These are phyloP conservation scores for Coemansia sp. DNA, from an alignment of 192 early-diverging fungal species.

Conservation along the genomic window DNA sequence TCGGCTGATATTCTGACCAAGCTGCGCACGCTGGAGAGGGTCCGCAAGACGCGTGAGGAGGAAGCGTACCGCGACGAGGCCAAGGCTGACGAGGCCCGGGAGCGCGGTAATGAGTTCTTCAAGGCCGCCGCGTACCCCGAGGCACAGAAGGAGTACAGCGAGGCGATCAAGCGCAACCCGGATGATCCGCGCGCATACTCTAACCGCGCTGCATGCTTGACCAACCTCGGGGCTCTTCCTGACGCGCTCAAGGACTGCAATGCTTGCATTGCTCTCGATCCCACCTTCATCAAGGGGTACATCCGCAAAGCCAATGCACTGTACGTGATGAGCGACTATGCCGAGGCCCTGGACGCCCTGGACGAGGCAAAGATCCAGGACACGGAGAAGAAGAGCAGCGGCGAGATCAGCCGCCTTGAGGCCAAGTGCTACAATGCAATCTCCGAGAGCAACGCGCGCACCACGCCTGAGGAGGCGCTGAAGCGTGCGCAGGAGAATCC, in stretches of 20 bases:
- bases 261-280: constrained; percentile 80
- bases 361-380: constrained; percentile 78
- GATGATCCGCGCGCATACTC: constrained; percentile 87
- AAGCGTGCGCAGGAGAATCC: constrained; percentile 90
- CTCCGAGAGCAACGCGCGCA: constrained; percentile 56
- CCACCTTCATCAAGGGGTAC: constrained; percentile 91
- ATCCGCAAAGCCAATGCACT: constrained; percentile 93
- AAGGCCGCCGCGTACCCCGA: constrained; percentile 84
- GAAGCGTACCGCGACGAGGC: constrained; percentile 82
- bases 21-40: constrained; percentile 84
- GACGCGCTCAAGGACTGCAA: constrained; percentile 98
- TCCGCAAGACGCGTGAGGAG: constrained; percentile 76
- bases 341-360: constrained; percentile 79
- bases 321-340: constrained; percentile 86
- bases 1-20: constrained; percentile 89
- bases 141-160: constrained; percentile 90
- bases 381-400: constrained; percentile 77
- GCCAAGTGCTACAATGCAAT: constrained; percentile 81
- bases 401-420: constrained; percentile 83
- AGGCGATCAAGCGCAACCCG: constrained; percentile 96
- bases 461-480: constrained; percentile 74
- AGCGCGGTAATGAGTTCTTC: constrained; percentile 91
- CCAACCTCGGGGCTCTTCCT: constrained; percentile 89
- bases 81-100: constrained; percentile 88
- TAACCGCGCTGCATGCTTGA: constrained; percentile 96